Percentiles rank a stretch among this genome's conserved stretches.
phyloP scores from a whole-genome alignment of 352 stramenopile genomes.

The Blastocystis sp. region DNA sequence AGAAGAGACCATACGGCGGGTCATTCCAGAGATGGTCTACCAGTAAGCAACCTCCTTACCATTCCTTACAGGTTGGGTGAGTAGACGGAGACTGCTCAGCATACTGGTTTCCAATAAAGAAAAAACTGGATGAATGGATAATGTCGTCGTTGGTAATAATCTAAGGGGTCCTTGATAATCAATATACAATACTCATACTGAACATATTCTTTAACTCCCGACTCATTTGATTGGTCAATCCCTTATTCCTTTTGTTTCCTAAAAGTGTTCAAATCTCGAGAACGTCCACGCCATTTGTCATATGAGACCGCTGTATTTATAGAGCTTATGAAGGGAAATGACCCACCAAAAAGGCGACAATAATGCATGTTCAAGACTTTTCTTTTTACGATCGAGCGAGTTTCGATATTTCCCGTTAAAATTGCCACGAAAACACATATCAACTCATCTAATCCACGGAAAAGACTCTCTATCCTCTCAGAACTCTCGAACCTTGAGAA shows the following conservation, averaged over 20 bases:
- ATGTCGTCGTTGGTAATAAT: neutral
- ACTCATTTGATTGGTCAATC: conserved; percentile 30
- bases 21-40: neutral
- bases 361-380: conserved; percentile 13
- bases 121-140: conserved; percentile 12
- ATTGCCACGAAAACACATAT: neutral
- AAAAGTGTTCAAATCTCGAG: neutral
- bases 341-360: neutral
- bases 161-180: neutral
- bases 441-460: neutral
- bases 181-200: neutral
- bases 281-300: neutral
- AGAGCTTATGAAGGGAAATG: neutral
- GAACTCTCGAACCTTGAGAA: neutral
- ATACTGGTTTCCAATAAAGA: conserved; percentile 10
- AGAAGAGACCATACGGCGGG: conserved; percentile 9
- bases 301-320: neutral
- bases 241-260: neutral
- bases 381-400: conserved; percentile 31
- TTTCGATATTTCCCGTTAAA: neutral
- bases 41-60: neutral
- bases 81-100: conserved; percentile 17
- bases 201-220: neutral
- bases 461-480: neutral
- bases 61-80: conserved; percentile 1